These are phyloP conservation scores for Tolypocladium endophyticum DNA, from an alignment of 2,329 filamentous ascomycete species.

Conservation along the genomic window DNA sequence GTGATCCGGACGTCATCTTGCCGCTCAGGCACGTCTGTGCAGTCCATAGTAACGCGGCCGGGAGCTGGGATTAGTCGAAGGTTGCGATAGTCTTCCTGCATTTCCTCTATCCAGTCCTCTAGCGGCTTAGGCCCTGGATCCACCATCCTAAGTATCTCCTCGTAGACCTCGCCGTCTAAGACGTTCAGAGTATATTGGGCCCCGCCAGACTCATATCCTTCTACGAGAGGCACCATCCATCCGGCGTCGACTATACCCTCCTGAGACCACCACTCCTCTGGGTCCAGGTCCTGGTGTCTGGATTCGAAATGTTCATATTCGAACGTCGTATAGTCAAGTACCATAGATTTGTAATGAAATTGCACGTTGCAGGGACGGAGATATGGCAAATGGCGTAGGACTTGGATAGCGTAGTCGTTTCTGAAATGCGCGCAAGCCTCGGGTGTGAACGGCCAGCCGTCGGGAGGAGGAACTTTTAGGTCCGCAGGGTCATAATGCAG, in stretches of 20 bases:
- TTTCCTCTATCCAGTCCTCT: conserved; percentile 12
- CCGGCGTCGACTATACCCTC: not conserved
- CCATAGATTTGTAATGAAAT: conserved; percentile 5
- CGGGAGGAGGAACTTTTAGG: conserved; percentile 16
- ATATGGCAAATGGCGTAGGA: conserved; percentile 18
- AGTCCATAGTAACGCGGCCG: conserved; percentile 4
- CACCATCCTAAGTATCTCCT: not conserved
- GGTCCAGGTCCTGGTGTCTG: not conserved
- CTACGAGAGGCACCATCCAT: not conserved
- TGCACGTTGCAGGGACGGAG: conserved; percentile 1
- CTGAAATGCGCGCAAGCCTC: conserved; percentile 11
- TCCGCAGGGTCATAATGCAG: conserved; percentile 15
- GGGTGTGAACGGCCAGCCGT: conserved; percentile 20
- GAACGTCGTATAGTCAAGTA: not conserved
- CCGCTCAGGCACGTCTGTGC: not conserved
- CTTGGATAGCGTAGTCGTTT: conserved; percentile 12
- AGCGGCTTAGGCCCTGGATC: not conserved
- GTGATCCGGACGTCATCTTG: not conserved
- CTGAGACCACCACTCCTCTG: not conserved
- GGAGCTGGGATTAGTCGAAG: conserved; percentile 10
- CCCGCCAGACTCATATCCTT: not conserved
- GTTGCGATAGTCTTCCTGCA: conserved; percentile 12
- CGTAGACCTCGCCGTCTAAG: not conserved
- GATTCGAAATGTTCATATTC: not conserved
- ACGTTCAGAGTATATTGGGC: not conserved